Evolutionary conservation across 2,329 filamentous ascomycete species (phyloP).

Genomic region (Clarireedia hainanense): DNA sequence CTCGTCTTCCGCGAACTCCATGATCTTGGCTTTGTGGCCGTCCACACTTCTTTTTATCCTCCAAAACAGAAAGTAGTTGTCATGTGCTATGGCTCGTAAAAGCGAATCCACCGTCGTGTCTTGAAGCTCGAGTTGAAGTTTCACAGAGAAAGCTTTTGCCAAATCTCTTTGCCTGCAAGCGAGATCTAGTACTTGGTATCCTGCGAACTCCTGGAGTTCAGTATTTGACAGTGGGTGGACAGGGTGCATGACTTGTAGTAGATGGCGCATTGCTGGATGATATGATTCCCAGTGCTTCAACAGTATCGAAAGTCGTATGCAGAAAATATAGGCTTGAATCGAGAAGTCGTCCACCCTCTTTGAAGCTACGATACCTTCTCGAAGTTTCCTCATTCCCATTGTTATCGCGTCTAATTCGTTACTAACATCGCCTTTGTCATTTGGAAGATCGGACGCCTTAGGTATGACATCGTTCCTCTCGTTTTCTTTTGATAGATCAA

Average conservation of each 20-base stretch:
- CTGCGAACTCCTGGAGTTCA: constrained; percentile 71
- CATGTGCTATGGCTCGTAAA: constrained; percentile 63
- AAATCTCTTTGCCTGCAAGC: constrained; percentile 77
- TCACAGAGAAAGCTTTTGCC: constrained; percentile 62
- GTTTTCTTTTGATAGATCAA: constrained; percentile 24
- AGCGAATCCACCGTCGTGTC: constrained; percentile 63
- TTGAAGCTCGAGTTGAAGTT: constrained; percentile 50
- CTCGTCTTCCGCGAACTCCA: constrained; percentile 73
- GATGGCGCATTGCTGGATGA: constrained; percentile 74
- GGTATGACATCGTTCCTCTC: constrained; percentile 16
- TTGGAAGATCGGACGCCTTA: constrained; percentile 6
- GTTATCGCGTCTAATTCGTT: constrained; percentile 43
- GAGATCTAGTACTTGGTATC: constrained; percentile 78
- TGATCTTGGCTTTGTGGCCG: constrained; percentile 68
- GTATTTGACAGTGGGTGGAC: constrained; percentile 58
- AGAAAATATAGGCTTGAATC: constrained; percentile 85
- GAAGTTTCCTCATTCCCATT: constrained; percentile 79
- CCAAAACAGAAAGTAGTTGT: constrained; percentile 78
- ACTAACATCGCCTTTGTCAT: constrained; percentile 9
- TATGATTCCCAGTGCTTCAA: constrained; percentile 81
- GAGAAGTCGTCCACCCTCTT: constrained; percentile 73
- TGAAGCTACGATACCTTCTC: constrained; percentile 79
- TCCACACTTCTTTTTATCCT: constrained; percentile 64
- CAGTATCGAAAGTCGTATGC: constrained; percentile 75
- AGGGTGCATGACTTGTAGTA: constrained; percentile 65